Percentiles rank a stretch among this genome's conserved stretches.
These are phyloP conservation scores for Galerina sulciceps DNA, from an alignment of 768 basidiomycete genomes.

Conservation along the genomic window DNA sequence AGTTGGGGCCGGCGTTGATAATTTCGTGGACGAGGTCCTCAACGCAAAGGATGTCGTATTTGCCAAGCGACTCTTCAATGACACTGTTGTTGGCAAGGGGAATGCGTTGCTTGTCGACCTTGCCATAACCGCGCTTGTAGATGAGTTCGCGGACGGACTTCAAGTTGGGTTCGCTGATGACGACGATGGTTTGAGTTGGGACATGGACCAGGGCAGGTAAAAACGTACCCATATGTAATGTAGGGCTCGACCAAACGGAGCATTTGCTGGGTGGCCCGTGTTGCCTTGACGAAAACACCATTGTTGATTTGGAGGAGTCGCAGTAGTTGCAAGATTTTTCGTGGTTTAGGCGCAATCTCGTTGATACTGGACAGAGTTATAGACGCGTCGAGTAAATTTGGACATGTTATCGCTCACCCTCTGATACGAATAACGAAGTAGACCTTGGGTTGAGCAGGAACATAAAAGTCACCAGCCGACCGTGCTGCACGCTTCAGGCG, in stretches of 20 bases:
- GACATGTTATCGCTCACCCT: slow-evolving; percentile 62
- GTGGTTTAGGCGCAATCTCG: slow-evolving; percentile 98
- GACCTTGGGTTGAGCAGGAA: slow-evolving; percentile 94
- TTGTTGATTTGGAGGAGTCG: slow-evolving; percentile 99
- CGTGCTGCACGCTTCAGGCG: slow-evolving; percentile 93
- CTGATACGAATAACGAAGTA: slow-evolving; percentile 98
- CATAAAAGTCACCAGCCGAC: slow-evolving; percentile 94
- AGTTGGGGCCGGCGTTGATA: slow-evolving; percentile 93
- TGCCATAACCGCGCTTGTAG: slow-evolving; percentile 99
- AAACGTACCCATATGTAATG: slow-evolving; percentile 85
- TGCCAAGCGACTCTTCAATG: slow-evolving; percentile 90
- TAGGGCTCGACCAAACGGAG: slow-evolving; percentile 97
- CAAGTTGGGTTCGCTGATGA: slow-evolving; percentile 88
- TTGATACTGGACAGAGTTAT: slow-evolving; percentile 77
- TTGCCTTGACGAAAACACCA: slow-evolving; percentile 97
- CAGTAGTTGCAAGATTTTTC: slow-evolving; percentile 98
- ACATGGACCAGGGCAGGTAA: background rate
- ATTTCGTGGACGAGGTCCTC: slow-evolving; percentile 99
- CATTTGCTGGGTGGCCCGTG: slow-evolving; percentile 97
- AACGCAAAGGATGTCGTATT: slow-evolving; percentile 94
- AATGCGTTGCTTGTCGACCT: slow-evolving; percentile 96
- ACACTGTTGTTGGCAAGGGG: slow-evolving; percentile 92
- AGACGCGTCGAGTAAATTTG: background rate
- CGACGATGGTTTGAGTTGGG: background rate
- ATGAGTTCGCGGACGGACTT: slow-evolving; percentile 96